These are phyloP conservation scores for Aotearoamyces nothofagi DNA, from an alignment of 2,329 filamentous ascomycete species.

Conservation along the genomic window DNA sequence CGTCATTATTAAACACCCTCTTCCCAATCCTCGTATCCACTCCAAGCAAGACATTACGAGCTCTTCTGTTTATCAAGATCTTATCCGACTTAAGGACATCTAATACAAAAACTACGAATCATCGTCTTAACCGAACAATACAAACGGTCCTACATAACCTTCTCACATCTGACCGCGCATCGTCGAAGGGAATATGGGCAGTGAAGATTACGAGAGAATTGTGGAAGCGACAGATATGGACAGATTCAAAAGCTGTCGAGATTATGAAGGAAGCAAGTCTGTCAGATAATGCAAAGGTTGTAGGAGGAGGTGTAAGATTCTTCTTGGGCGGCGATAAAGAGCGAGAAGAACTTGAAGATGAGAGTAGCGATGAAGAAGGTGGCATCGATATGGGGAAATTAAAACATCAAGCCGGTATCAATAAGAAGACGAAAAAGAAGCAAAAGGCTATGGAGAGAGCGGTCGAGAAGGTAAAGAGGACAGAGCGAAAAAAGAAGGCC, in stretches of 20 bases:
- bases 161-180: conserved; percentile 70
- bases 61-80: conserved; percentile 79
- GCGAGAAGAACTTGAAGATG: conserved; percentile 81
- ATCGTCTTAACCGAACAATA: conserved; percentile 82
- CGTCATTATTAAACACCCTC: conserved; percentile 71
- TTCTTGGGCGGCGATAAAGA: conserved; percentile 95
- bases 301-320: conserved; percentile 76
- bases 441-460: conserved; percentile 67
- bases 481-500: conserved; percentile 76
- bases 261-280: conserved; percentile 93
- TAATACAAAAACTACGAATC: conserved; percentile 78
- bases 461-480: conserved; percentile 64
- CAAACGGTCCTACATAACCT: conserved; percentile 90
- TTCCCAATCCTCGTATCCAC: conserved; percentile 91
- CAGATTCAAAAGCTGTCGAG: conserved; percentile 85
- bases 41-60: conserved; percentile 75
- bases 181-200: conserved; percentile 83
- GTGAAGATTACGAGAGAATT: conserved; percentile 90
- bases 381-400: conserved; percentile 68
- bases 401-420: conserved; percentile 76
- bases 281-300: conserved; percentile 84
- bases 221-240: conserved; percentile 95
- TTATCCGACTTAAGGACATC: conserved; percentile 77
- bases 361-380: conserved; percentile 73
- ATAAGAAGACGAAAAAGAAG: conserved; percentile 92